Conservation (phyloP, 495 filamentous ascomycete species). For the Hyaloscypha bicolor region DNA sequence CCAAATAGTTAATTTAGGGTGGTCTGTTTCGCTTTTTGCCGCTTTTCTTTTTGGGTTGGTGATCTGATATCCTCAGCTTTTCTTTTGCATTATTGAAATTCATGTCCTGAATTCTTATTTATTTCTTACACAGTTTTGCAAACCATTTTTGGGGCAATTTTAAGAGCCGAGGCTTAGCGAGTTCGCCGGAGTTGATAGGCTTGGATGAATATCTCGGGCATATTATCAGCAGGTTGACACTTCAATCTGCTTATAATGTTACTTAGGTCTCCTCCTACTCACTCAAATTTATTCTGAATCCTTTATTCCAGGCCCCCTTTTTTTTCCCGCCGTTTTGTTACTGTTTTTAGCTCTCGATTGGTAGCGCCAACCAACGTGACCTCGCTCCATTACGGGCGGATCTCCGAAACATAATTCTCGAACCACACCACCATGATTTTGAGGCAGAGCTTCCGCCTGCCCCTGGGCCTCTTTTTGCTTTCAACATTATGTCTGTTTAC, state of each 20-base stretch:
- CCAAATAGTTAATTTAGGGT: background rate
- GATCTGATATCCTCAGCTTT: background rate
- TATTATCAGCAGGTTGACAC: no score
- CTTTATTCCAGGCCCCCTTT: no score
- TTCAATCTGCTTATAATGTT: no score
- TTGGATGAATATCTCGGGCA: no score
- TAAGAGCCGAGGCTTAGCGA: no score
- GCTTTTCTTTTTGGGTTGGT: background rate
- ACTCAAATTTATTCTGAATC: no score
- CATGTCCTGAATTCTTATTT: no score
- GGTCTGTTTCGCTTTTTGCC: background rate
- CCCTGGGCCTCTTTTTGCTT: constrained; percentile 17
- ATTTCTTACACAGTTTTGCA: no score
- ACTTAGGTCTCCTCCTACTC: no score
- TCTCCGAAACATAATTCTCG: background rate
- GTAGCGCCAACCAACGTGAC: background rate
- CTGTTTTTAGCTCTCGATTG: background rate
- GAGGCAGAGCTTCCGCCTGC: constrained; percentile 21
- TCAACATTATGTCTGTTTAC: constrained; percentile 6
- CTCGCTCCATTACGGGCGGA: background rate
- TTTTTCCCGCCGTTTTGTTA: background rate
- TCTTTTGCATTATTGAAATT: no score
- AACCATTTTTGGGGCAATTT: no score
- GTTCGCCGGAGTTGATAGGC: no score
- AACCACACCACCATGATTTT: constrained; percentile 32